Evolutionary conservation across 441 rosid genomes (phyloP).

Genomic region (Monsonia emarginata): DNA sequence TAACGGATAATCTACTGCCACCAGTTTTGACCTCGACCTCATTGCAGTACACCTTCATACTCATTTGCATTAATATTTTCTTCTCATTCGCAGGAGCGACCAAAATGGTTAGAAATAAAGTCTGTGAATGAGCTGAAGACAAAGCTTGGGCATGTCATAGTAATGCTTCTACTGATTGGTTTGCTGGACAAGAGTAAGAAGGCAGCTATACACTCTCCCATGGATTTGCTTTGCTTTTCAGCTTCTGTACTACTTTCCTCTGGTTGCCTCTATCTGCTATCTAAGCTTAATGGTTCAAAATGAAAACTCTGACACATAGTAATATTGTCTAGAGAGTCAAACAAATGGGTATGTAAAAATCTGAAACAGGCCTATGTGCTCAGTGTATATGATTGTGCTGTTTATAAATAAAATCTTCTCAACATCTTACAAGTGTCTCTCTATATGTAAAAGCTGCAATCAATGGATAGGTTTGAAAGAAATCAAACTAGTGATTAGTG

Average conservation of each 20-base stretch:
- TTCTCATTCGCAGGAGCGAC: conserved; percentile 53
- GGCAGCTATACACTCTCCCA: conserved; percentile 46
- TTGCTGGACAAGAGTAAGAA: conserved; percentile 79
- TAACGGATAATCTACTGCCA: too few relatives aligned
- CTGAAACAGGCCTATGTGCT: background rate
- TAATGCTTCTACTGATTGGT: conserved; percentile 87
- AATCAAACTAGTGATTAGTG: too few relatives aligned
- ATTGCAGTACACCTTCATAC: background rate
- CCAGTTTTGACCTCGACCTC: background rate
- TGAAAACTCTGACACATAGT: conserved; percentile 14
- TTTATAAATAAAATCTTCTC: background rate
- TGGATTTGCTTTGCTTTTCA: conserved; percentile 75
- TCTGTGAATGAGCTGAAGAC: conserved; percentile 75
- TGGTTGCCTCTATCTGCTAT: conserved; percentile 66
- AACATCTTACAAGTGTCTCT: background rate
- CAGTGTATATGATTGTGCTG: background rate
- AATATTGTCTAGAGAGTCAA: background rate
- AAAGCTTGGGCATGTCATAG: conserved; percentile 90
- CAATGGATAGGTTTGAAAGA: too few relatives aligned
- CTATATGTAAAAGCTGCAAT: too few relatives aligned
- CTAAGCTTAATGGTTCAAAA: conserved; percentile 56
- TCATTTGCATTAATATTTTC: background rate
- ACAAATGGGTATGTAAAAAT: background rate
- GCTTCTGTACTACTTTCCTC: conserved; percentile 69
- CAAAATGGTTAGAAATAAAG: conserved; percentile 75